Evolutionary conservation across 345 rosid species (phyloP).

Genomic region (Nephelium lappaceum): DNA sequence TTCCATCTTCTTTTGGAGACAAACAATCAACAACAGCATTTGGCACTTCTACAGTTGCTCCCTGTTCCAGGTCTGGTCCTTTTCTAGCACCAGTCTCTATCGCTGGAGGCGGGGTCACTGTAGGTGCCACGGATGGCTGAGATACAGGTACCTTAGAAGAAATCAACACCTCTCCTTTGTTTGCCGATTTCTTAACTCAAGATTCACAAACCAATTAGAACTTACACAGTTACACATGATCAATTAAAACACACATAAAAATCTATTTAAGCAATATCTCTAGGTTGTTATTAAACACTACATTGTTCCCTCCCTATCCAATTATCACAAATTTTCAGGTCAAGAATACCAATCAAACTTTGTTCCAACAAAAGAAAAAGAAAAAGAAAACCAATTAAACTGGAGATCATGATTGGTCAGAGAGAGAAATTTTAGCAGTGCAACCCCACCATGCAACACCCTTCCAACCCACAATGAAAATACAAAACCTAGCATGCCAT

Average conservation of each 20-base stretch:
- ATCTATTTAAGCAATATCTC: neutral
- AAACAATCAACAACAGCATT: slow-evolving; percentile 27
- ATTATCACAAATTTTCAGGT: neutral
- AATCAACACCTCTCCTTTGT: slow-evolving; percentile 52
- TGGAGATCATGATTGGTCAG: no score
- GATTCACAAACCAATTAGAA: slow-evolving; percentile 21
- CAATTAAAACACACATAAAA: neutral
- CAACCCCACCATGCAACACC: neutral
- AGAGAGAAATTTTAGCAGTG: neutral
- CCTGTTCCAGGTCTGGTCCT: slow-evolving; percentile 33
- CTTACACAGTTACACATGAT: neutral
- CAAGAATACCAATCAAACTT: neutral
- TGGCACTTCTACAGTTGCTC: slow-evolving; percentile 28
- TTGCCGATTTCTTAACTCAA: slow-evolving; percentile 49
- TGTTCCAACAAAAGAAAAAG: neutral
- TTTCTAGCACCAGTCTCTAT: slow-evolving; percentile 29
- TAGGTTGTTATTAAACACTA: neutral
- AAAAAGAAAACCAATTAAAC: neutral
- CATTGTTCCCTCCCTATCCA: neutral
- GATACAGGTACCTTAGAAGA: slow-evolving; percentile 45
- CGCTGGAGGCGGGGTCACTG: slow-evolving; percentile 34
- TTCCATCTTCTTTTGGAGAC: slow-evolving; percentile 26
- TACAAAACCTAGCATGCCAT: neutral
- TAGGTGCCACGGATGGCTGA: slow-evolving; percentile 35
- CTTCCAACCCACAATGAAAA: neutral